Conservation (phyloP, 331 rosid species). For the Telfairia occidentalis region DNA sequence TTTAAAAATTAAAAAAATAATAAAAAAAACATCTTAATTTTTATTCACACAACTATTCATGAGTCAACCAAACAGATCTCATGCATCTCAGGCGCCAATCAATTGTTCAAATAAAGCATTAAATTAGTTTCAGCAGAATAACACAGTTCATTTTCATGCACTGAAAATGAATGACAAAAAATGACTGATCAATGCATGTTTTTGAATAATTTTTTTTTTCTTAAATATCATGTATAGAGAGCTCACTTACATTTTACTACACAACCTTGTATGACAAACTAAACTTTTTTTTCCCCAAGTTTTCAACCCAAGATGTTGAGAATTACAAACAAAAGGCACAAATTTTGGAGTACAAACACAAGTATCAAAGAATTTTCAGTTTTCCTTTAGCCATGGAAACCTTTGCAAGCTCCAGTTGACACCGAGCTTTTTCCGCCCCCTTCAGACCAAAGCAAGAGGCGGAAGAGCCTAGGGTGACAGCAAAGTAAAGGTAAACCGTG, state of each 20-base stretch:
- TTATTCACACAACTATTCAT: not conserved
- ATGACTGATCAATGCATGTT: not conserved
- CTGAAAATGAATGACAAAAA: not conserved
- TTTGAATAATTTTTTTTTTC: not conserved
- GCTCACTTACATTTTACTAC: not conserved
- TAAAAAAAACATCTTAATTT: too few relatives aligned
- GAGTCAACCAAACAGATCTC: not conserved
- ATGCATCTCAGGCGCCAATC: not conserved
- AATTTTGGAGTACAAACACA: not conserved
- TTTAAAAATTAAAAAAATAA: too few relatives aligned
- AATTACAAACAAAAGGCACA: not conserved
- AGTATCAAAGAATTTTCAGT: conserved; percentile 29
- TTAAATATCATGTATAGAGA: not conserved
- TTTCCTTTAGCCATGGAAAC: conserved; percentile 43
- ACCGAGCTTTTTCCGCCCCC: conserved; percentile 41
- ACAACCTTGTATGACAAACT: not conserved
- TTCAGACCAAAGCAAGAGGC: conserved; percentile 47
- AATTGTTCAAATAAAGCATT: not conserved
- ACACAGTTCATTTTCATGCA: not conserved
- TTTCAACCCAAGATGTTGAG: not conserved
- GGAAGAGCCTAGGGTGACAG: conserved; percentile 44
- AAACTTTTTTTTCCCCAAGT: not conserved
- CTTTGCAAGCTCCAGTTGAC: conserved; percentile 51
- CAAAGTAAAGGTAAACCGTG: conserved; percentile 74
- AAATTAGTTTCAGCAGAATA: not conserved